Conservation (phyloP, 352 stramenopile species). For the Phytophthora litchii region DNA sequence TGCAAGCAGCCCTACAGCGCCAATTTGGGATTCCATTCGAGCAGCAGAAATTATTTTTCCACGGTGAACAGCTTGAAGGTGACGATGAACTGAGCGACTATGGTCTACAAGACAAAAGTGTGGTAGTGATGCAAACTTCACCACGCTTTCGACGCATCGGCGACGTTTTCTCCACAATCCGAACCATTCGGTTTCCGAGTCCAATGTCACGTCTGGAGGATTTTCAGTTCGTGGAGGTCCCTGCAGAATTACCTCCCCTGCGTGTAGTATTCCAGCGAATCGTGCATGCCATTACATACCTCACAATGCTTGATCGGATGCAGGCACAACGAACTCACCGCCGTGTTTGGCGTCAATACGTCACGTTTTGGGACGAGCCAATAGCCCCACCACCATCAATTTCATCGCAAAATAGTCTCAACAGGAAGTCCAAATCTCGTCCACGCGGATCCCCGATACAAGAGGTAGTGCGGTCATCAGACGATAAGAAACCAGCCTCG, state of each 20-base stretch:
- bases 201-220: conserved; percentile 41
- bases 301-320: conserved; percentile 57
- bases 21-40: conserved; percentile 65
- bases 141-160: conserved; percentile 67
- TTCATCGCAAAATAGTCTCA: neutral
- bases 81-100: conserved; percentile 66
- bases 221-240: conserved; percentile 66
- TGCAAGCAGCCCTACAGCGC: conserved; percentile 63
- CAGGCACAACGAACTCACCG: conserved; percentile 49
- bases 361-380: conserved; percentile 48
- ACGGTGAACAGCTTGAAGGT: conserved; percentile 62
- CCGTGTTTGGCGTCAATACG: conserved; percentile 52
- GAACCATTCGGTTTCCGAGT: conserved; percentile 50
- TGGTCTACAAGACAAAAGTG: conserved; percentile 57
- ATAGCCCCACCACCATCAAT: neutral
- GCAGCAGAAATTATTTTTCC: conserved; percentile 63
- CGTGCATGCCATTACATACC: conserved; percentile 58
- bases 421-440: conserved; percentile 7
- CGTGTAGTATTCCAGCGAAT: conserved; percentile 64
- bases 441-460: conserved; percentile 1
- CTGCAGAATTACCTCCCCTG: conserved; percentile 59
- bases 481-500: conserved; percentile 23
- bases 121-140: conserved; percentile 49
- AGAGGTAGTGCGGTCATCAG: neutral
- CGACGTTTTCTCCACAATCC: conserved; percentile 68